Conservation (phyloP, 2,329 filamentous ascomycete genomes). For the Alternaria infectoria region DNA sequence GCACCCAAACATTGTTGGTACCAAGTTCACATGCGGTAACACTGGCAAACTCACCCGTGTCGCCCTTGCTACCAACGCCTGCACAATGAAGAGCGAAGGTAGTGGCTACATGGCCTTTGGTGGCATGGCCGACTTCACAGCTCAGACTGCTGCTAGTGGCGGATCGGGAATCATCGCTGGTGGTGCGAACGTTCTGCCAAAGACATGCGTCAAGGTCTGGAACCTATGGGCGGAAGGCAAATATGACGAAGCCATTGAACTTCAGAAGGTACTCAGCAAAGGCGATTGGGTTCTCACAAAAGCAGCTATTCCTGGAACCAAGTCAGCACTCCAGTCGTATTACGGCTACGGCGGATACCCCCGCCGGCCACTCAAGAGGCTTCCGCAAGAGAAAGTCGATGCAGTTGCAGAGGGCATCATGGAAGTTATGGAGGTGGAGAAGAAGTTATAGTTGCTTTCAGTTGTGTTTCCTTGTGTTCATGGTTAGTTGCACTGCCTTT, state of each 20-base stretch:
- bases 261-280: slow-evolving; percentile 79
- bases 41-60: slow-evolving; percentile 88
- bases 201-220: slow-evolving; percentile 80
- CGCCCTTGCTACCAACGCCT: slow-evolving; percentile 72
- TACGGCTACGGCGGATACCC: slow-evolving; percentile 83
- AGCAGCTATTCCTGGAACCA: slow-evolving; percentile 83
- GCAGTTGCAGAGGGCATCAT: slow-evolving; percentile 50
- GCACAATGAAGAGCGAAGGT: slow-evolving; percentile 62
- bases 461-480: slow-evolving; percentile 2
- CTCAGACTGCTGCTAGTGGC: slow-evolving; percentile 79
- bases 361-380: slow-evolving; percentile 72
- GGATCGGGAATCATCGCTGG: slow-evolving; percentile 86
- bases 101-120: slow-evolving; percentile 81
- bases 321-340: slow-evolving; percentile 79
- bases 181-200: slow-evolving; percentile 84
- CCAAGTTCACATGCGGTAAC: slow-evolving; percentile 91
- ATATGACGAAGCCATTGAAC: slow-evolving; percentile 73
- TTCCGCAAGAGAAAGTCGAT: slow-evolving; percentile 63
- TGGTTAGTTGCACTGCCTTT: neutral
- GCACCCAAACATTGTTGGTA: slow-evolving; percentile 85
- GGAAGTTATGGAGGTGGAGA: slow-evolving; percentile 72
- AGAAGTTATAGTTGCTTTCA: slow-evolving; percentile 39
- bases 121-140: slow-evolving; percentile 85
- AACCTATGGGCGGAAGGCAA: slow-evolving; percentile 76
- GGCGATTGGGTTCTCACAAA: slow-evolving; percentile 86